A percentile compares a stretch with the other conserved stretches of the same genome.
Conservation (phyloP, 1,139 yeast species). For the Suhomyces choctaworum region DNA sequence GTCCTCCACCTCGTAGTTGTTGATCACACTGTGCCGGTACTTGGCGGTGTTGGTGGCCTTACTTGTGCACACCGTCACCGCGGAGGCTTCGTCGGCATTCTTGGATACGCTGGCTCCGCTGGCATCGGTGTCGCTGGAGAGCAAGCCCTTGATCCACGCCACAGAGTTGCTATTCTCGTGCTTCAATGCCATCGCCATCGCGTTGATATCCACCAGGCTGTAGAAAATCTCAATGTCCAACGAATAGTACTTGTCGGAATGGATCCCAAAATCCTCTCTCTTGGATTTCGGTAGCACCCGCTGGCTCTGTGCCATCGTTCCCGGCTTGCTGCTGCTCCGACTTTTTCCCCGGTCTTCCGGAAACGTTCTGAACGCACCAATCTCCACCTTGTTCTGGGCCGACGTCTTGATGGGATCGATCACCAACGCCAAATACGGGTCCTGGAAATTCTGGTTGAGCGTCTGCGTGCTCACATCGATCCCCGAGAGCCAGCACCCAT, state of each 20-base stretch:
- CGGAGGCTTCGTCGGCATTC: background rate
- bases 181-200: slow-evolving; percentile 22
- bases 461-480: slow-evolving; percentile 88
- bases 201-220: slow-evolving; percentile 50
- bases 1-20: slow-evolving; percentile 14
- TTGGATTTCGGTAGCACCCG: slow-evolving; percentile 44
- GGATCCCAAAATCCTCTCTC: slow-evolving; percentile 66
- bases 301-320: slow-evolving; percentile 13
- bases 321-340: slow-evolving; percentile 3
- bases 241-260: slow-evolving; percentile 69
- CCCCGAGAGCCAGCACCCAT: slow-evolving; percentile 92
- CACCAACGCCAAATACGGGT: slow-evolving; percentile 87
- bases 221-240: slow-evolving; percentile 66
- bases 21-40: slow-evolving; percentile 12
- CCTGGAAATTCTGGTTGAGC: slow-evolving; percentile 84
- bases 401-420: slow-evolving; percentile 78
- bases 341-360: slow-evolving; percentile 41
- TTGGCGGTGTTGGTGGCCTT: background rate
- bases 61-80: background rate
- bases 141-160: slow-evolving; percentile 17
- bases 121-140: slow-evolving; percentile 3
- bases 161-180: slow-evolving; percentile 16
- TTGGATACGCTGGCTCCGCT: background rate
- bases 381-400: slow-evolving; percentile 68
- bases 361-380: slow-evolving; percentile 89